Conservation (phyloP, 2,329 filamentous ascomycete species). For the Taxawa tesnikishii region DNA sequence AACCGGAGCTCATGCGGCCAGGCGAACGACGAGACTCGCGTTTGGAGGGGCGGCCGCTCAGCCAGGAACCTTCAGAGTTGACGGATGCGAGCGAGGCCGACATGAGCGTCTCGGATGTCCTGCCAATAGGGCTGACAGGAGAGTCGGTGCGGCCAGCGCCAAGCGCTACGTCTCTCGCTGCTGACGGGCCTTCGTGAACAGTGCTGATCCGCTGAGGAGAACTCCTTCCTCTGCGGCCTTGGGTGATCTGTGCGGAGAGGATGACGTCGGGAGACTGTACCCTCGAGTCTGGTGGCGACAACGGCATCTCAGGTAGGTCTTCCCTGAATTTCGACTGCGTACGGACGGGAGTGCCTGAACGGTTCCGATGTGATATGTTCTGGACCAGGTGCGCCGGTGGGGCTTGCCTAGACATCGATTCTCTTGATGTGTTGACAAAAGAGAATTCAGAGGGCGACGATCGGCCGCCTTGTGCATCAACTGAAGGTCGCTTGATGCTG, state of each 20-base stretch:
- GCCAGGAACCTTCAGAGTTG: slow-evolving; percentile 92
- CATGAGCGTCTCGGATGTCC: slow-evolving; percentile 25
- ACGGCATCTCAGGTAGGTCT: slow-evolving; percentile 73
- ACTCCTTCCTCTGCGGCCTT: slow-evolving; percentile 24
- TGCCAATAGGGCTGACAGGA: slow-evolving; percentile 22
- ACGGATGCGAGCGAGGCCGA: slow-evolving; percentile 86
- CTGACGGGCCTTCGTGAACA: background rate
- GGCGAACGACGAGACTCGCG: slow-evolving; percentile 31
- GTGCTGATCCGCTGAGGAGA: slow-evolving; percentile 8
- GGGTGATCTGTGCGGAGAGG: slow-evolving; percentile 23
- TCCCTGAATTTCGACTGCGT: slow-evolving; percentile 87
- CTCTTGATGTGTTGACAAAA: slow-evolving; percentile 81
- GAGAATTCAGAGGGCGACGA: slow-evolving; percentile 47
- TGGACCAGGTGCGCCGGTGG: slow-evolving; percentile 36
- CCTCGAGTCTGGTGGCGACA: slow-evolving; percentile 75
- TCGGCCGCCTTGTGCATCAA: slow-evolving; percentile 21
- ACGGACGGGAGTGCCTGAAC: slow-evolving; percentile 54
- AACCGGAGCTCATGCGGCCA: slow-evolving; percentile 34
- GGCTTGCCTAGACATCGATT: slow-evolving; percentile 58
- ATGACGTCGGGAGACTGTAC: slow-evolving; percentile 65
- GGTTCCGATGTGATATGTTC: slow-evolving; percentile 26
- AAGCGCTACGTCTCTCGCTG: background rate
- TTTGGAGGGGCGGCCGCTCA: slow-evolving; percentile 59
- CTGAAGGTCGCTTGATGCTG: slow-evolving; percentile 20
- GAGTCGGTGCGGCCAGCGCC: slow-evolving; percentile 26